A percentile compares a stretch with the other conserved stretches of the same genome.
phyloP scores from a whole-genome alignment of 768 basidiomycete genomes.

The Phylloporus scabripes region DNA sequence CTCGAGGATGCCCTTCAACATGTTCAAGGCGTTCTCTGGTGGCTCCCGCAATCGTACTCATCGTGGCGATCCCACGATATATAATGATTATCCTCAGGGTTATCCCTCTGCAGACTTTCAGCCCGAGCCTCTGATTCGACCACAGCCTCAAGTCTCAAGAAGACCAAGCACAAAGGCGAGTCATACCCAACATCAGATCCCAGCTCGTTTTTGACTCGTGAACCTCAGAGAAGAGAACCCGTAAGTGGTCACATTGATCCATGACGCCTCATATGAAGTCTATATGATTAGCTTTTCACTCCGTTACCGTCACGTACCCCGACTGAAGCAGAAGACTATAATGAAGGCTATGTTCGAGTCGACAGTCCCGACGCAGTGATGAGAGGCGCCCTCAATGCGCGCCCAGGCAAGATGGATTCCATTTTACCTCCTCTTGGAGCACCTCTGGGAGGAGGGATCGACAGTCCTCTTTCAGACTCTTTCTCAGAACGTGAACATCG shows the following conservation, averaged over 20 bases:
- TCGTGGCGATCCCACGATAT: conserved; percentile 23
- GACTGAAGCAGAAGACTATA: conserved; percentile 30
- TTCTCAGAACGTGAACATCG: conserved; percentile 23
- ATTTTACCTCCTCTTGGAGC: conserved; percentile 21
- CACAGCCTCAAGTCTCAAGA: conserved; percentile 23
- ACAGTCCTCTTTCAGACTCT: conserved; percentile 17
- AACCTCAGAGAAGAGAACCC: conserved; percentile 28
- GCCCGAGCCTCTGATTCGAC: conserved; percentile 15
- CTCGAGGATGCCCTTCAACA: conserved; percentile 33
- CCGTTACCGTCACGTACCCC: conserved; percentile 30
- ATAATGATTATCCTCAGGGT: conserved; percentile 24
- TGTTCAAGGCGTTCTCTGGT: conserved; percentile 31
- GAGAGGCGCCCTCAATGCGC: conserved; percentile 31
- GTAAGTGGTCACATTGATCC: conserved; percentile 16
- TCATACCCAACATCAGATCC: neutral
- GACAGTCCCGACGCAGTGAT: conserved; percentile 29
- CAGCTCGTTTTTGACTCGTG: conserved; percentile 10
- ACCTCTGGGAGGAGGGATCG: conserved; percentile 18
- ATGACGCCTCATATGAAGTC: conserved; percentile 4
- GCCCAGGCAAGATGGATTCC: conserved; percentile 22
- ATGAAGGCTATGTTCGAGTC: conserved; percentile 29
- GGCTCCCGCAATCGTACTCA: conserved; percentile 30
- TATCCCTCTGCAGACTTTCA: conserved; percentile 25
- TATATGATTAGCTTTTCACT: conserved; percentile 24
- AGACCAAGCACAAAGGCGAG: conserved; percentile 26